phyloP scores from a whole-genome alignment of 768 basidiomycete species.

The Austroboletus festivus region DNA sequence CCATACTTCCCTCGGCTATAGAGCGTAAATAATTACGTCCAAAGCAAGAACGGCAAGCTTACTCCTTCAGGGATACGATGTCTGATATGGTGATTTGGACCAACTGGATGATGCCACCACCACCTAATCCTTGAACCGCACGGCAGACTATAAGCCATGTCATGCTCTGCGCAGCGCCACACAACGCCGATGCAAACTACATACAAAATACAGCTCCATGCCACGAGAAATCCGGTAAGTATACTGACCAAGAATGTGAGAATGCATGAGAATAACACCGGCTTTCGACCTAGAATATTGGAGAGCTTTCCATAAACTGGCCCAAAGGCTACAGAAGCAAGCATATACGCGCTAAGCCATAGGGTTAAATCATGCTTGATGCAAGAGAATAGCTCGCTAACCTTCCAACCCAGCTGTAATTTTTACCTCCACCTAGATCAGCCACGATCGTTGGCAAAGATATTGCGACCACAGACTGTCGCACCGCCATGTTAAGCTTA shows the following conservation, averaged over 20 bases:
- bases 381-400: not conserved
- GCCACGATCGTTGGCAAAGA: not conserved
- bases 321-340: not conserved
- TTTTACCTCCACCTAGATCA: not conserved
- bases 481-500: not conserved
- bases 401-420: not conserved
- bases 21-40: not conserved
- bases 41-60: not conserved
- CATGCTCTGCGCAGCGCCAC: not conserved
- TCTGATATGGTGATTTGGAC: not conserved
- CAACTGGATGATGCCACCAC: not conserved
- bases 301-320: not conserved
- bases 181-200: not conserved
- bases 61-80: not conserved
- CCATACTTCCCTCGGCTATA: constrained; percentile 22
- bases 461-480: not conserved
- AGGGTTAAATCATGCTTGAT: not conserved
- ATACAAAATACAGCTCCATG: not conserved
- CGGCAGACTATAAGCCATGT: not conserved
- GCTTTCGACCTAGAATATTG: not conserved
- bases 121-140: not conserved
- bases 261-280: not conserved
- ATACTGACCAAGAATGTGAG: not conserved
- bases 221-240: too few species aligned
- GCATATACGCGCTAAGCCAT: not conserved